phyloP scores from a whole-genome alignment of 345 rosid genomes.

The Brassica cretica region DNA sequence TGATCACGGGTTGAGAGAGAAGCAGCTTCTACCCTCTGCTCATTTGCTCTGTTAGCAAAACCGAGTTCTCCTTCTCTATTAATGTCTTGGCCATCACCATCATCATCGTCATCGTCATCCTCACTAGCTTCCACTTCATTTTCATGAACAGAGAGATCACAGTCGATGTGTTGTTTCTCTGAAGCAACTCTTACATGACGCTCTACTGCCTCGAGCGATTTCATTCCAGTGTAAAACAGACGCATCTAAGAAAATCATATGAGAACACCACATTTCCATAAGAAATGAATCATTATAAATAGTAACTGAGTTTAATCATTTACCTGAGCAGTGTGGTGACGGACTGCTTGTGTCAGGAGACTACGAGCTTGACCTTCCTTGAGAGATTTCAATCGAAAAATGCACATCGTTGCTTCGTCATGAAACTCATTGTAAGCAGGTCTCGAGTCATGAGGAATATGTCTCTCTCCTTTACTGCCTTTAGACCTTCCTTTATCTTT shows the following conservation, averaged over 20 bases:
- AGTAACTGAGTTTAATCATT: background rate
- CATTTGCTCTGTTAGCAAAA: constrained; percentile 67
- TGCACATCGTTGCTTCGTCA: constrained; percentile 83
- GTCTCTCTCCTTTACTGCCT: constrained; percentile 64
- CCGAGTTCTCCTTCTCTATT: constrained; percentile 71
- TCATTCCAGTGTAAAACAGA: constrained; percentile 77
- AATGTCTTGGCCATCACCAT: constrained; percentile 41
- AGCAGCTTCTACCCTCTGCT: constrained; percentile 44
- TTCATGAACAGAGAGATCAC: constrained; percentile 66
- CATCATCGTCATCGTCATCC: constrained; percentile 43
- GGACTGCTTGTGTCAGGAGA: constrained; percentile 90
- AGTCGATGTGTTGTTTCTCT: constrained; percentile 83
- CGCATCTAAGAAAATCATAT: constrained; percentile 58
- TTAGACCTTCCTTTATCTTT: constrained; percentile 83
- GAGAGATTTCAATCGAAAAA: constrained; percentile 86
- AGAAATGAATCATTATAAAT: background rate
- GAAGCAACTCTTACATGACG: constrained; percentile 61
- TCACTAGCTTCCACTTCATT: constrained; percentile 61
- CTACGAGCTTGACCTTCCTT: constrained; percentile 92
- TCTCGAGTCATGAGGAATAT: constrained; percentile 58
- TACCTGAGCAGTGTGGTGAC: constrained; percentile 99
- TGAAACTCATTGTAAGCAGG: constrained; percentile 72
- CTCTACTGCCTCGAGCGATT: constrained; percentile 83
- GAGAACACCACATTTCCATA: background rate
- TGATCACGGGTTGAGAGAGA: constrained; percentile 44